Conservation (phyloP, 2,329 filamentous ascomycete species). For the Aureobasidium sp. region DNA sequence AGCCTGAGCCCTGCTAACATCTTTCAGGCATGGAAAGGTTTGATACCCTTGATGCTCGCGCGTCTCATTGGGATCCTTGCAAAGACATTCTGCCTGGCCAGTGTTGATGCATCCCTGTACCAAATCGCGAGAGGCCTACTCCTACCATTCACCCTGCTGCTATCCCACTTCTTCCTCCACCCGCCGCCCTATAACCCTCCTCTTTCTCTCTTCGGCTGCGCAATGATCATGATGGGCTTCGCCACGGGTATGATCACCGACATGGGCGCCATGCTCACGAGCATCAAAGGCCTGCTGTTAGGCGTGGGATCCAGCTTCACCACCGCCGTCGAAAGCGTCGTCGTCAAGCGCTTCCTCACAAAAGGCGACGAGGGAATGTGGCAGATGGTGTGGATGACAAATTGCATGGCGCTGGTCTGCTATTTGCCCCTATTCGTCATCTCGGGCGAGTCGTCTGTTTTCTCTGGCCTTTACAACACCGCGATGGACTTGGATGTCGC, state of each 20-base stretch:
- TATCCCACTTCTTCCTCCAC: constrained; percentile 10
- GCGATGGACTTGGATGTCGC: constrained; percentile 1
- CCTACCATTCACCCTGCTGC: constrained; percentile 7
- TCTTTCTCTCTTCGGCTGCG: constrained; percentile 12
- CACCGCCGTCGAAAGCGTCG: constrained; percentile 13
- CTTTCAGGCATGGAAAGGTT: background rate
- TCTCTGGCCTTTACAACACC: background rate
- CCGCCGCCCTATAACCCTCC: constrained; percentile 9
- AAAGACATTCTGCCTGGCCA: constrained; percentile 13
- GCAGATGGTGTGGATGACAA: constrained; percentile 17
- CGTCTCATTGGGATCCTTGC: constrained; percentile 10
- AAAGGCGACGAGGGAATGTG: constrained; percentile 14
- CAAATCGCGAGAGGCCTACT: constrained; percentile 14
- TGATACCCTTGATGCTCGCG: constrained; percentile 10
- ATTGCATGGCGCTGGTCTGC: constrained; percentile 9
- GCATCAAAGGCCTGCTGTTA: constrained; percentile 13
- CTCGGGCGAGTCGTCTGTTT: constrained; percentile 1
- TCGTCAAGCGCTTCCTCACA: constrained; percentile 13
- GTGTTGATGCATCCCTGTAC: constrained; percentile 10
- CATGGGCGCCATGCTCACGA: constrained; percentile 11
- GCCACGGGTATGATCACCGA: constrained; percentile 11
- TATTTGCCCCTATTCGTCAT: constrained; percentile 14
- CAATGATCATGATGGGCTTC: constrained; percentile 12
- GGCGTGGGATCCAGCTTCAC: constrained; percentile 15
- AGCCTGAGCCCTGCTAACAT: background rate